phyloP scores from a whole-genome alignment of 805 yeast genomes.

The Blastobotrys americana region DNA sequence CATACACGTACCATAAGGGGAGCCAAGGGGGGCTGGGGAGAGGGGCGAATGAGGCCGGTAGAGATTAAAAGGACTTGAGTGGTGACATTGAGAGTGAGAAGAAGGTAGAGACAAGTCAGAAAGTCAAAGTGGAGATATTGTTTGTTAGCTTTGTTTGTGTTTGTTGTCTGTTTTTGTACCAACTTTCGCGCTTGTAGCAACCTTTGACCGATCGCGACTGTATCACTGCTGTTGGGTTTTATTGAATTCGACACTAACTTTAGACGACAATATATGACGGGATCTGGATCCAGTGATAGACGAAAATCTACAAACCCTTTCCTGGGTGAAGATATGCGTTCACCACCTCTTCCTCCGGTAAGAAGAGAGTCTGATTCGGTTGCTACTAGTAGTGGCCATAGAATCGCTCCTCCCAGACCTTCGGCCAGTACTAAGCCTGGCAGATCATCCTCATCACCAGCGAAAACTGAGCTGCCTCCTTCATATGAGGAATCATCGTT shows the following conservation, averaged over 20 bases:
- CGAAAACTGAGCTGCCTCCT: constrained; percentile 31
- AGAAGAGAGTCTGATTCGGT: constrained; percentile 3
- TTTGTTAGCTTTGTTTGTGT: no score
- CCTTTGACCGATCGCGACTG: background rate
- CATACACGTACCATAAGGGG: no score
- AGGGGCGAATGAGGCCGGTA: no score
- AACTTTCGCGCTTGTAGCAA: background rate
- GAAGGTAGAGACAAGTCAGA: background rate
- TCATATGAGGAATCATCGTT: constrained; percentile 18
- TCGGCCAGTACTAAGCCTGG: constrained; percentile 32
- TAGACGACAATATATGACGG: constrained; percentile 9
- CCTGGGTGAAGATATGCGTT: constrained; percentile 13
- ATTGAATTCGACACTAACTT: background rate
- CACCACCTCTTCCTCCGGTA: background rate
- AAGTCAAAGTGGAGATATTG: no score
- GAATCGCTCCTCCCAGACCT: constrained; percentile 12
- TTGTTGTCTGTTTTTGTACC: background rate
- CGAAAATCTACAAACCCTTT: constrained; percentile 23
- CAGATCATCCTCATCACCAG: no score
- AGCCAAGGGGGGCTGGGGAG: no score
- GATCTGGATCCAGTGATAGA: constrained; percentile 11
- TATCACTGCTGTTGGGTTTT: background rate
- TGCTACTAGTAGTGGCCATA: background rate
- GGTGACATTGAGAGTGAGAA: background rate
- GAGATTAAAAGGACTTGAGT: no score